These are phyloP conservation scores for Backusella australiensis DNA, from an alignment of 192 early-diverging fungal species.

Conservation along the genomic window DNA sequence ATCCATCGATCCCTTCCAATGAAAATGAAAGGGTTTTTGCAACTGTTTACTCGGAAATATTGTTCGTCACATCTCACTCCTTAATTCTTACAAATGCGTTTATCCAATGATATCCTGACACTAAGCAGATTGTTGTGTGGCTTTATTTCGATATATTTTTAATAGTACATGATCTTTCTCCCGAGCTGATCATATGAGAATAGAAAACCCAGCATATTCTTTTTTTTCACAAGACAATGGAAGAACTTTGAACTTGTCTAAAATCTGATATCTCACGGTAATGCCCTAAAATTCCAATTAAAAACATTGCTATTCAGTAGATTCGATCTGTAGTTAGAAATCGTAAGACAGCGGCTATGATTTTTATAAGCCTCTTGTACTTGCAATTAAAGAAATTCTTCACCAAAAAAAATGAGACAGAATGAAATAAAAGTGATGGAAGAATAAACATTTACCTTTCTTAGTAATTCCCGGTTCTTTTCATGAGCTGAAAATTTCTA, in stretches of 20 bases:
- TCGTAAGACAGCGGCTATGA: neutral
- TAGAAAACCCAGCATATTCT: neutral
- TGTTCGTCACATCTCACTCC: neutral
- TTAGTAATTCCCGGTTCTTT: neutral
- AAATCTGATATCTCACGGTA: neutral
- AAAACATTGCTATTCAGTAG: neutral
- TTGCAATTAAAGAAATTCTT: neutral
- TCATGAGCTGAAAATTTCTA: neutral
- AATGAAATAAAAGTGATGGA: neutral
- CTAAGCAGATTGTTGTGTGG: neutral
- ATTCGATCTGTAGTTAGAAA: neutral
- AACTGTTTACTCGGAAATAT: neutral
- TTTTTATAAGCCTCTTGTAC: neutral
- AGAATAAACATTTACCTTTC: neutral
- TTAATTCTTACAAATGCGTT: neutral
- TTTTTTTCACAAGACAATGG: neutral
- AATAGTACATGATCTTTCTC: neutral
- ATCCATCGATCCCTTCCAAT: neutral
- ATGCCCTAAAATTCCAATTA: neutral
- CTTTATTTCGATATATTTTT: neutral
- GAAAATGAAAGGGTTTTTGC: neutral
- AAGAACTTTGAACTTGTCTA: neutral
- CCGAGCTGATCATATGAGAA: neutral
- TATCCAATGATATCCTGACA: neutral
- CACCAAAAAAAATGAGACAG: neutral